Percentiles rank a stretch among this genome's conserved stretches.
These are phyloP conservation scores for Elongisporangium anandrum DNA, from an alignment of 352 stramenopile genomes.

Conservation along the genomic window DNA sequence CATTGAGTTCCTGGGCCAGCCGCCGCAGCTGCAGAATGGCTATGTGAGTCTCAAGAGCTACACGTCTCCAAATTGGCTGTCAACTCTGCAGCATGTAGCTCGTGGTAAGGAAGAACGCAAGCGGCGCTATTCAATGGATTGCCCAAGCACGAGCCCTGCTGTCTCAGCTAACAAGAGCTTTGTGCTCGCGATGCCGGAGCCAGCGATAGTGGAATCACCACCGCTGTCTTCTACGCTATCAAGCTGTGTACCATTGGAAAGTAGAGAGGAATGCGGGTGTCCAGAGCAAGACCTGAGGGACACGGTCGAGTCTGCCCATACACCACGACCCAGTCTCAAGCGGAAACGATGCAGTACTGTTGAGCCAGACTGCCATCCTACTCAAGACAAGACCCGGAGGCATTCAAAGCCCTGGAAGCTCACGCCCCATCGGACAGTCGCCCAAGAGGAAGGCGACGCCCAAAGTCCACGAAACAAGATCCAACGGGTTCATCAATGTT, in stretches of 20 bases:
- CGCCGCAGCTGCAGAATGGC: conserved; percentile 47
- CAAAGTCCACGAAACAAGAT: background rate
- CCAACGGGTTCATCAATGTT: background rate
- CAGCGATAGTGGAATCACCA: background rate
- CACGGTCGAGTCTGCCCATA: background rate
- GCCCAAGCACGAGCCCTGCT: conserved; percentile 7
- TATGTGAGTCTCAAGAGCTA: conserved; percentile 79
- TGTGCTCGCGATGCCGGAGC: background rate
- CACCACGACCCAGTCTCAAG: background rate
- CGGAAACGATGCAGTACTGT: background rate
- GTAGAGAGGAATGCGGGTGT: background rate
- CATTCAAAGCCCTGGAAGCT: background rate
- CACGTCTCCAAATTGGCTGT: conserved; percentile 58
- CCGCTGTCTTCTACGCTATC: background rate
- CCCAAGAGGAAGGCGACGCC: background rate
- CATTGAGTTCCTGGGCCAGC: conserved; percentile 48
- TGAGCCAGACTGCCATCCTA: background rate
- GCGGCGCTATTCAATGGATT: conserved; percentile 31
- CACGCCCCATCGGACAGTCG: background rate
- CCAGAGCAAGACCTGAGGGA: background rate
- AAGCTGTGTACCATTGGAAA: background rate
- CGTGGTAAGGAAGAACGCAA: conserved; percentile 14
- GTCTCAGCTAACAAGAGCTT: background rate
- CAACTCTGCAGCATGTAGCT: conserved; percentile 51
- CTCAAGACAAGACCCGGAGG: background rate